Evolutionary conservation across 257 asterid species (phyloP).

Genomic region (Solanum sitiens): DNA sequence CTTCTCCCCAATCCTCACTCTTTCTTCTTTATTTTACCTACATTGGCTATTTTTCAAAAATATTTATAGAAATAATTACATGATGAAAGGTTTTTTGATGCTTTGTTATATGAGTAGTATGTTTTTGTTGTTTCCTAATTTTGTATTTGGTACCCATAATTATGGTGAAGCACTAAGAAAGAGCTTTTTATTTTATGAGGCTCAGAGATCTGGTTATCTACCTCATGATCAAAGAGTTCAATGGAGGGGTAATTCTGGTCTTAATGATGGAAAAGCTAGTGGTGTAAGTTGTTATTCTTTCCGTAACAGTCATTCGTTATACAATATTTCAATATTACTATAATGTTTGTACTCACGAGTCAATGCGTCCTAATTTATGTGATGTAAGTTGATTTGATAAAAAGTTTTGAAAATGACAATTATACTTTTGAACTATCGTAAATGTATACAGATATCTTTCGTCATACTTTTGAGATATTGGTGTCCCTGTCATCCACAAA

Average conservation of each 20-base stretch:
- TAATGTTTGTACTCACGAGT: background rate
- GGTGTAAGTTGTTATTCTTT: slow-evolving; percentile 40
- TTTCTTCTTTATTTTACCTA: background rate
- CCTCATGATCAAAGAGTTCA: slow-evolving; percentile 67
- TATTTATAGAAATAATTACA: background rate
- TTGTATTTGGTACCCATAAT: slow-evolving; percentile 60
- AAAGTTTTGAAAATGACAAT: too few species aligned
- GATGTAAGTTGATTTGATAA: background rate
- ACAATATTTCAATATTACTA: background rate
- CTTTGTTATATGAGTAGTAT: slow-evolving; percentile 9
- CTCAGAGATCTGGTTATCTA: slow-evolving; percentile 94
- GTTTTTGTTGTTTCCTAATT: slow-evolving; percentile 29
- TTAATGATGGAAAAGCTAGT: slow-evolving; percentile 61
- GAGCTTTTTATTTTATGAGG: slow-evolving; percentile 88
- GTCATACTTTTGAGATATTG: too few species aligned
- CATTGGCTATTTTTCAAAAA: slow-evolving; percentile 5
- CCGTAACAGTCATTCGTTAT: background rate
- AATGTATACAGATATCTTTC: too few species aligned
- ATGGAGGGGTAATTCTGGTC: slow-evolving; percentile 97
- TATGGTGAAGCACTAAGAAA: slow-evolving; percentile 76
- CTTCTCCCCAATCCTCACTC: slow-evolving; percentile 4
- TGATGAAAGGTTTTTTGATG: slow-evolving; percentile 35
- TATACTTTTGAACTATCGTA: too few species aligned
- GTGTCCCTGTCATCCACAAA: too few species aligned
- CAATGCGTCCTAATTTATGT: background rate